phyloP scores from a whole-genome alignment of 169 alveolate species.

The Cardiosporidium cionae region DNA sequence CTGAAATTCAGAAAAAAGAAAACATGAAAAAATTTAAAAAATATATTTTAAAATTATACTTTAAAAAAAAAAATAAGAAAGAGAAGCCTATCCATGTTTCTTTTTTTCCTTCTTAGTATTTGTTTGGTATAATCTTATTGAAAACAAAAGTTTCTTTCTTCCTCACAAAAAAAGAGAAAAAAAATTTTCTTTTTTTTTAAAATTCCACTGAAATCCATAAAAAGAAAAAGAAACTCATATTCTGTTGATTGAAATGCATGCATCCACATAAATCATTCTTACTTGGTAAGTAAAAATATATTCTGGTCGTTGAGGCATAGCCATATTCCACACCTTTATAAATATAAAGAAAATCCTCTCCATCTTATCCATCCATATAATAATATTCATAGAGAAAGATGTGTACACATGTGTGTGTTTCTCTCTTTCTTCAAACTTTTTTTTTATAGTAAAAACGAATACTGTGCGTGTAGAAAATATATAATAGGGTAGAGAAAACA shows the following conservation, averaged over 20 bases:
- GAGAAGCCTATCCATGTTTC: background rate
- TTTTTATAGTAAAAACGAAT: too few relatives aligned
- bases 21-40: background rate
- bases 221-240: too few relatives aligned
- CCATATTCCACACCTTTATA: slow-evolving; percentile 7
- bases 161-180: too few relatives aligned
- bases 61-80: background rate
- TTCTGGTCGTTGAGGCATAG: slow-evolving; percentile 72
- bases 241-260: background rate
- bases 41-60: background rate
- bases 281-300: slow-evolving; percentile 62
- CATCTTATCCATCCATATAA: too few relatives aligned
- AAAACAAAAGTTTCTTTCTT: too few relatives aligned
- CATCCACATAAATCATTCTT: background rate
- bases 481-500: too few relatives aligned
- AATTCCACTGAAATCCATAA: too few relatives aligned
- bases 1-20: background rate
- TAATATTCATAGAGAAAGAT: too few relatives aligned
- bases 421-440: too few relatives aligned
- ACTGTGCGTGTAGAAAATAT: too few relatives aligned
- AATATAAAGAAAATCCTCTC: background rate
- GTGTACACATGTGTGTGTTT: background rate
- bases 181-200: too few relatives aligned
- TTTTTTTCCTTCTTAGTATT: background rate
- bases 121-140: background rate